phyloP scores from a whole-genome alignment of 441 rosid genomes.

The Adansonia rubrostipa region DNA sequence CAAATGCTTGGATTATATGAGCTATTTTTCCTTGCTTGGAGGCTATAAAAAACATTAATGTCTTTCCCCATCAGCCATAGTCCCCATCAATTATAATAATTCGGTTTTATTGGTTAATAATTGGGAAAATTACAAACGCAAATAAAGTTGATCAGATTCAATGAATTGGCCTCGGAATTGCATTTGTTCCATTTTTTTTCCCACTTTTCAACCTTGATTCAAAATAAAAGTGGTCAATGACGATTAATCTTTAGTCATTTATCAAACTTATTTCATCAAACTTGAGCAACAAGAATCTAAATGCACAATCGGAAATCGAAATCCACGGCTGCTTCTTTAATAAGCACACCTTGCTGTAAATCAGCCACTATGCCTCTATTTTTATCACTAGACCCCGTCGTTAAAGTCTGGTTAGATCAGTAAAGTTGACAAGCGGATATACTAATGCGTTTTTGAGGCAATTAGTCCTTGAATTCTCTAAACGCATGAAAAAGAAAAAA shows the following conservation, averaged over 20 bases:
- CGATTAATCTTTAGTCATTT: too few species aligned
- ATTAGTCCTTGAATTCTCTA: not conserved
- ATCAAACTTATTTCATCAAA: too few species aligned
- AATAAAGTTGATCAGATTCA: not conserved
- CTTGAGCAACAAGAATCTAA: not conserved
- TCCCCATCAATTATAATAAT: too few species aligned
- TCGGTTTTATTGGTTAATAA: too few species aligned
- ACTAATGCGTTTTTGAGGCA: not conserved
- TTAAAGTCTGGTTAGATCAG: not conserved
- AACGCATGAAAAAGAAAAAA: not conserved
- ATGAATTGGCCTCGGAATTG: not conserved
- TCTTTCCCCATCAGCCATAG: not conserved
- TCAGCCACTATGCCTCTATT: not conserved
- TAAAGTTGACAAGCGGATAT: not conserved
- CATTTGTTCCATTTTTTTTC: too few species aligned
- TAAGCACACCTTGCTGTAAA: not conserved
- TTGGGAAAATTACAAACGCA: too few species aligned
- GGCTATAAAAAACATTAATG: constrained; percentile 8
- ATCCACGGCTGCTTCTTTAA: not conserved
- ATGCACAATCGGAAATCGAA: not conserved
- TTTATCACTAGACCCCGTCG: not conserved
- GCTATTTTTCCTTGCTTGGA: constrained; percentile 19
- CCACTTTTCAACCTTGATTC: not conserved
- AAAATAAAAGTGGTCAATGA: too few species aligned
- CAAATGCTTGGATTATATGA: not conserved